These are phyloP conservation scores for Desmodesmus armatus DNA, from an alignment of 139 green algal species.

Conservation along the genomic window DNA sequence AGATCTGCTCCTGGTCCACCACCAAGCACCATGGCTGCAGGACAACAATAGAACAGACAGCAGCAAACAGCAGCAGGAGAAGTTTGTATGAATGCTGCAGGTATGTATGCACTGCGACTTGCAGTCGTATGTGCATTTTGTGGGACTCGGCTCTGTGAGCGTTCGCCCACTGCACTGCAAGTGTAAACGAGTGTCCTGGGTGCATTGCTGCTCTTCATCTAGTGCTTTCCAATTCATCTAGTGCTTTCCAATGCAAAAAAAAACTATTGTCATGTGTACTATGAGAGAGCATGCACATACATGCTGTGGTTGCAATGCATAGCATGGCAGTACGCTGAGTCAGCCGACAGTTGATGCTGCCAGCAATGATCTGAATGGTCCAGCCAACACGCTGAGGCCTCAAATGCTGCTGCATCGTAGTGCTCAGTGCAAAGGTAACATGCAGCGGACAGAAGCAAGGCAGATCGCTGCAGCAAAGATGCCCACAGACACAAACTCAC, in stretches of 20 bases:
- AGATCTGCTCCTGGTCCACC: conserved; percentile 37
- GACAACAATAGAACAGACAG: background rate
- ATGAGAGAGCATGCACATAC: no score
- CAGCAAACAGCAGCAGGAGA: background rate
- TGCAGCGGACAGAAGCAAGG: no score
- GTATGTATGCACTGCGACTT: background rate
- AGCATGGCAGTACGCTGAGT: background rate
- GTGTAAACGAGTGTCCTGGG: no score
- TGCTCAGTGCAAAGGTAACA: no score
- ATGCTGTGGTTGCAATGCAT: background rate
- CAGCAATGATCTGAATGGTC: background rate
- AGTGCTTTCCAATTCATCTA: no score
- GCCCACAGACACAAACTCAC: background rate
- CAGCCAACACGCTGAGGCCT: background rate
- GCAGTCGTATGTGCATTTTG: background rate
- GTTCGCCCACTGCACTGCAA: background rate
- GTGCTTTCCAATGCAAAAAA: no score
- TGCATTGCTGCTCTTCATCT: background rate
- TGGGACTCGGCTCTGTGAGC: background rate
- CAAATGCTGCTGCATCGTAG: background rate
- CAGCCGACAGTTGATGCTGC: background rate
- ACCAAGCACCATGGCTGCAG: conserved; percentile 45
- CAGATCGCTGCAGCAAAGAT: no score
- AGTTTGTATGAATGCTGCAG: background rate
- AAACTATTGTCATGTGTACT: no score